phyloP scores from a whole-genome alignment of 2,329 filamentous ascomycete genomes.

The Fusarium scirpi region DNA sequence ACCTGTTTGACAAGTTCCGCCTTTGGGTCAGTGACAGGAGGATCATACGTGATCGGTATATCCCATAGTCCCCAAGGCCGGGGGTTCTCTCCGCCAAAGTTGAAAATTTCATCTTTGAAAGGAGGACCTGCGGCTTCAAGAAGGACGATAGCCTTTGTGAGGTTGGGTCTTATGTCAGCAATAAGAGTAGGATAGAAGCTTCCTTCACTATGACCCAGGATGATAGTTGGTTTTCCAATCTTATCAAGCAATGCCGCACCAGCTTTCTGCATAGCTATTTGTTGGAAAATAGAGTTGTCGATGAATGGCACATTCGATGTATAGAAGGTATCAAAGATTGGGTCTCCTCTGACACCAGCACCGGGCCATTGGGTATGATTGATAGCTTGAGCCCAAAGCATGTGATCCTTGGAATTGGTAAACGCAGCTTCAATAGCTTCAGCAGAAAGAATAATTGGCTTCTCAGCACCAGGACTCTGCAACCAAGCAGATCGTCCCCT shows the following conservation, averaged over 20 bases:
- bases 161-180: constrained; percentile 51
- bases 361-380: constrained; percentile 45
- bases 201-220: constrained; percentile 61
- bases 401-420: constrained; percentile 32
- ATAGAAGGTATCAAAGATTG: constrained; percentile 42
- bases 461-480: constrained; percentile 10
- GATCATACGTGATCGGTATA: constrained; percentile 62
- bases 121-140: constrained; percentile 63
- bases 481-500: constrained; percentile 41
- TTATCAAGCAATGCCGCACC: constrained; percentile 58
- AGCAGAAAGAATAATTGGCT: constrained; percentile 31
- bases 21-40: constrained; percentile 47
- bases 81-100: constrained; percentile 51
- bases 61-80: constrained; percentile 61
- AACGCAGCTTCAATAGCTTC: constrained; percentile 40
- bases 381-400: constrained; percentile 39
- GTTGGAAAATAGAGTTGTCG: constrained; percentile 38
- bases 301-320: constrained; percentile 43
- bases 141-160: constrained; percentile 57
- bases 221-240: constrained; percentile 56
- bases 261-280: constrained; percentile 31
- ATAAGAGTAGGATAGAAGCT: constrained; percentile 53
- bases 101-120: constrained; percentile 57
- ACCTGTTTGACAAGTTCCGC: constrained; percentile 29
- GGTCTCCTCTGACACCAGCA: constrained; percentile 27